phyloP scores from a whole-genome alignment of 768 basidiomycete species.

The Tylopilus vinaceipallidus region DNA sequence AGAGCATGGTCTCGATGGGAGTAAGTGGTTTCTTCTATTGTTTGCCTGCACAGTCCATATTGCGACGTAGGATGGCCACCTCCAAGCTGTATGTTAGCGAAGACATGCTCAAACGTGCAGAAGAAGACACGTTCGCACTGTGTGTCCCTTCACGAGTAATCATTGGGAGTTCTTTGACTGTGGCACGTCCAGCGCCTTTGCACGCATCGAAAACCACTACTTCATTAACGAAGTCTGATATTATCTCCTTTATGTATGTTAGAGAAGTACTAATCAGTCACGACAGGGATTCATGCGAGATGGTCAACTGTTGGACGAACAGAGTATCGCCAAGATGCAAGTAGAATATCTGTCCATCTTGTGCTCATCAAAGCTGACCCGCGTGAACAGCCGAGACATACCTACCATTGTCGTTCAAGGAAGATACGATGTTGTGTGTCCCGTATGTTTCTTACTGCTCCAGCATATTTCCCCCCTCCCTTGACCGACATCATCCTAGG shows the following conservation, averaged over 20 bases:
- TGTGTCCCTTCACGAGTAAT: constrained; percentile 33
- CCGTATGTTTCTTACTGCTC: constrained; percentile 43
- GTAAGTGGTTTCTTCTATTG: constrained; percentile 44
- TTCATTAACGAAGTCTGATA: constrained; percentile 71
- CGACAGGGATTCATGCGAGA: constrained; percentile 80
- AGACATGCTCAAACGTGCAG: constrained; percentile 63
- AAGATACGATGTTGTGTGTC: constrained; percentile 87
- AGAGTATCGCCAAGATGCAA: constrained; percentile 87
- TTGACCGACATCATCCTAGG: constrained; percentile 37
- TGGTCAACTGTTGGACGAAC: constrained; percentile 80
- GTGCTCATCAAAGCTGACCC: constrained; percentile 6
- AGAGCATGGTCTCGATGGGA: constrained; percentile 92
- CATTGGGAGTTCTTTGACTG: constrained; percentile 4
- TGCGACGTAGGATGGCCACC: constrained; percentile 68
- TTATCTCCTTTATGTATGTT: background rate
- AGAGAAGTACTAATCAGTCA: constrained; percentile 2
- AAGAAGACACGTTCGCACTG: constrained; percentile 75
- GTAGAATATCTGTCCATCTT: constrained; percentile 12
- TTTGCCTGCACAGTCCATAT: background rate
- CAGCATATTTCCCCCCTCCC: background rate
- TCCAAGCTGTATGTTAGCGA: constrained; percentile 72
- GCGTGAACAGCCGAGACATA: constrained; percentile 70
- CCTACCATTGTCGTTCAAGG: constrained; percentile 82
- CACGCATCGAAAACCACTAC: constrained; percentile 88
- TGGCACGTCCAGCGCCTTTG: constrained; percentile 61